Evolutionary conservation across 805 yeast genomes (phyloP), one percentile per base, ranked within the genome.

Genomic region (Candida montana): DNA sequence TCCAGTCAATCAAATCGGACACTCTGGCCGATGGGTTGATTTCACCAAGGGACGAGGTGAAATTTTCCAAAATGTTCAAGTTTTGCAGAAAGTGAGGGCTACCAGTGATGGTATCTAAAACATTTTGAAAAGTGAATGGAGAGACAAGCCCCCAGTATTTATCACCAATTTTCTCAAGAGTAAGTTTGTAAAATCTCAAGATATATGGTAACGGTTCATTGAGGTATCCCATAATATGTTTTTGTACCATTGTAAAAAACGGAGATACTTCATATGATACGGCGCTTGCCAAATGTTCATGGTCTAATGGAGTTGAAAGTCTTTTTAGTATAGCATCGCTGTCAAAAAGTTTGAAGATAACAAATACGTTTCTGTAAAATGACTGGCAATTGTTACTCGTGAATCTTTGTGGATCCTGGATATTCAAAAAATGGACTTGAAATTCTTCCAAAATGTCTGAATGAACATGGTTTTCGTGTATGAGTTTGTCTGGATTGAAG

Each of bases 61-160:
- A 51, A 19, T 55, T 52, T 39, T 61, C 60, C 13, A 57, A 47
- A 34, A 45, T 36, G 50, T 52, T 39, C 33, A 81, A 53, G 39
- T 58, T 63, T 15, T 60, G 61, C 1, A 64, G 52, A 49, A 68
- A 78, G 35, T 66, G 61, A 1, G 81, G 78, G 50, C 74, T 79
- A 16, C 73, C 72, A 35, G 82, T 68, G 1, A 83, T 65, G 15
- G 78, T 69, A 48, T 82, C 89, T 39, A 83, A 58, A 33, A 81
- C 64, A 45, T 77, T 79, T 23, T 67, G 69, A 45, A 72, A 75
- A 2, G 75, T 73, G 45, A 65, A 72, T 0, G 85, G 86, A 1
- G 72, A 63, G 4, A 79, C 67, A 20, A 62, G 50, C 0, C 57
- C 51, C 91, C 93, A 86, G 44, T 81, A 75, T 3, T 64, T 62